These are phyloP conservation scores for Gossypium lobatum DNA, from an alignment of 441 rosid genomes.

Conservation along the genomic window DNA sequence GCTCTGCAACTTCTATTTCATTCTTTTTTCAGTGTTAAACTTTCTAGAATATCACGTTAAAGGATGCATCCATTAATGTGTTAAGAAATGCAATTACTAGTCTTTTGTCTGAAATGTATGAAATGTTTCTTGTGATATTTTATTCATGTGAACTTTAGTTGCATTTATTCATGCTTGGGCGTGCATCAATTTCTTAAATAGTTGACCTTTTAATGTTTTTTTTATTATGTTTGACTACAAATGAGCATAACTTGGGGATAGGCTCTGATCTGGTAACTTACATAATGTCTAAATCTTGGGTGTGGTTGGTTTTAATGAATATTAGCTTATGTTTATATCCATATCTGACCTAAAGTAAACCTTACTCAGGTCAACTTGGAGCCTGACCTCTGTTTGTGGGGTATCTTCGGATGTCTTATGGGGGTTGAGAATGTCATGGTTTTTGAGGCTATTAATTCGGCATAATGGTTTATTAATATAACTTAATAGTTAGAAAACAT, in stretches of 20 bases:
- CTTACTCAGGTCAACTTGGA: neutral
- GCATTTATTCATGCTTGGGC: slow-evolving; percentile 7
- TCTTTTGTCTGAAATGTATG: neutral
- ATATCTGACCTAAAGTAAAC: neutral
- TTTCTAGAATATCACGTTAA: neutral
- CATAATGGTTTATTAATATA: neutral
- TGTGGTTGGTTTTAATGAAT: neutral
- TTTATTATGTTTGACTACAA: neutral
- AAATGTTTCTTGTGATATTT: neutral
- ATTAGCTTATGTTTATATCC: neutral
- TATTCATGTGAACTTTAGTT: neutral
- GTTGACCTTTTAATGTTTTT: neutral
- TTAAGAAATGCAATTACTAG: neutral
- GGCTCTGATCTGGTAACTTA: neutral
- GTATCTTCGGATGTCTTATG: neutral
- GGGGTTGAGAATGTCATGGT: neutral
- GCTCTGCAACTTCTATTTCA: neutral
- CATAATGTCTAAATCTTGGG: neutral
- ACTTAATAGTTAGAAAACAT: neutral
- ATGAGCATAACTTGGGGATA: neutral
- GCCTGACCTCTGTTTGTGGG: neutral
- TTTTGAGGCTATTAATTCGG: neutral
- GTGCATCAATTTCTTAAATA: neutral
- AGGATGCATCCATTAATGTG: neutral
- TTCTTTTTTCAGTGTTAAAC: neutral